Evolutionary conservation across 2,329 filamentous ascomycete species (phyloP), one percentile per base, ranked within the genome.

Genomic region (Xylariaceae sp.): DNA sequence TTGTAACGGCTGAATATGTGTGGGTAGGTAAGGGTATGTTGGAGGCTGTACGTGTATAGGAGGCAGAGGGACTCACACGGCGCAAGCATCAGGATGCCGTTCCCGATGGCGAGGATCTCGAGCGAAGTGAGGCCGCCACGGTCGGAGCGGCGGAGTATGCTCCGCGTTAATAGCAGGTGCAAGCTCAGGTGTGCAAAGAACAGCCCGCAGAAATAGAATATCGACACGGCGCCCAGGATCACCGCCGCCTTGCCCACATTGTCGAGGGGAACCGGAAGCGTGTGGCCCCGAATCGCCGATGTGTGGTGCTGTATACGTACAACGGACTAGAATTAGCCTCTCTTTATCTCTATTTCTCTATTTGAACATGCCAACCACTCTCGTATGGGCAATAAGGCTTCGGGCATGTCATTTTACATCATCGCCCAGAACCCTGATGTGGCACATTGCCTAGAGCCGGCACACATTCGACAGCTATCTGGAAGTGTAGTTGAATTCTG

Each of bases 61-160:
- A 14, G 19, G 42, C 20, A n/a, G 12, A 29, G n/a, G 7, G 3
- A 69, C 74, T 45, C 69, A 83, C 81, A 78, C n/a, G 81, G 82
- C 9, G 83, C 67, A 16, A 83, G 61, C 82, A 85, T 84, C 51
- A 85, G 71, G 1, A 83, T 60, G 10, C 81, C 81, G 40, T 85
- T 84, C 47, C 80, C 81, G 63, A 83, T 79, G 48, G 83, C 74
- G 20, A 85, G 72, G 7, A 82, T 75, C 61, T 85, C 82, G 74
- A 85, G 79, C 4, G 80, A 75, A 0, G 71, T 79, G 40, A 85
- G 65, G 0, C 74, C 70, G 0, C 74, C 70, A 20, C 54, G 26
- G 1, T 44, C 40, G 0, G 77, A 76, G 4, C 59, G 47, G 5
- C 49, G 40, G 1, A 84, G 71, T 6, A 85, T 67, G 45, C 75